These are phyloP conservation scores for Phytophthora constricta DNA, from an alignment of 352 stramenopile genomes.

Conservation along the genomic window DNA sequence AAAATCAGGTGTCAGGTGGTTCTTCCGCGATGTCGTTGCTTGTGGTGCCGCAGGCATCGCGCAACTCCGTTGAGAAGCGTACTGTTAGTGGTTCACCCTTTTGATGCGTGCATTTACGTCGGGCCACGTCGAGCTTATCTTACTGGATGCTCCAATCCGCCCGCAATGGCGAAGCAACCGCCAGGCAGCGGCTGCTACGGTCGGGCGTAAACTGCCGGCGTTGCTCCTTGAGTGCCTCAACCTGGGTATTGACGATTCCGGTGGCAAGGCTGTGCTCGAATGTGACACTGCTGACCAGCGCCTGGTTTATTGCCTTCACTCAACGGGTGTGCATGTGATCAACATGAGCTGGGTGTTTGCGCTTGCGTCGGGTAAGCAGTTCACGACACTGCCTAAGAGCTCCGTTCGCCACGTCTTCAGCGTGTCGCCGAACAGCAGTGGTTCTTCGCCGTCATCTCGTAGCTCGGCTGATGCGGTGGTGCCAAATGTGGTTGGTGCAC, in stretches of 20 bases:
- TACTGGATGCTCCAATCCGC: slow-evolving; percentile 66
- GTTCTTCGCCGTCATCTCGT: neutral
- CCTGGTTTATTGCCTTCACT: slow-evolving; percentile 79
- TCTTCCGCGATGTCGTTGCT: slow-evolving; percentile 60
- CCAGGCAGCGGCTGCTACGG: slow-evolving; percentile 20
- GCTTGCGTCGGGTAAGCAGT: slow-evolving; percentile 64
- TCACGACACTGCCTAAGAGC: slow-evolving; percentile 65
- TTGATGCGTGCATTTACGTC: slow-evolving; percentile 75
- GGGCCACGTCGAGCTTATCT: slow-evolving; percentile 75
- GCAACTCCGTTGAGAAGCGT: slow-evolving; percentile 34
- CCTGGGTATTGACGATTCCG: slow-evolving; percentile 75
- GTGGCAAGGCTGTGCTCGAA: slow-evolving; percentile 63
- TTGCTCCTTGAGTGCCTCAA: slow-evolving; percentile 79
- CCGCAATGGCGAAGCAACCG: slow-evolving; percentile 67
- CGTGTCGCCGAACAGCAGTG: slow-evolving; percentile 52
- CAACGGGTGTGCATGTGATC: slow-evolving; percentile 78
- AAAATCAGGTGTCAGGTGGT: slow-evolving; percentile 49
- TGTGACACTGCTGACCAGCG: slow-evolving; percentile 58
- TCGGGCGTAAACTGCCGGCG: slow-evolving; percentile 41
- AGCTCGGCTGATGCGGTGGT: slow-evolving; percentile 20
- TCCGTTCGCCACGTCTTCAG: slow-evolving; percentile 82
- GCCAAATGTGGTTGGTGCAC: slow-evolving; percentile 67
- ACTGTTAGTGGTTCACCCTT: slow-evolving; percentile 47
- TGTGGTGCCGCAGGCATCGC: slow-evolving; percentile 50
- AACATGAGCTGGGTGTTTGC: slow-evolving; percentile 78